Evolutionary conservation across 2,329 filamentous ascomycete species (phyloP).

Genomic region (Rhynchosporium graminicola): DNA sequence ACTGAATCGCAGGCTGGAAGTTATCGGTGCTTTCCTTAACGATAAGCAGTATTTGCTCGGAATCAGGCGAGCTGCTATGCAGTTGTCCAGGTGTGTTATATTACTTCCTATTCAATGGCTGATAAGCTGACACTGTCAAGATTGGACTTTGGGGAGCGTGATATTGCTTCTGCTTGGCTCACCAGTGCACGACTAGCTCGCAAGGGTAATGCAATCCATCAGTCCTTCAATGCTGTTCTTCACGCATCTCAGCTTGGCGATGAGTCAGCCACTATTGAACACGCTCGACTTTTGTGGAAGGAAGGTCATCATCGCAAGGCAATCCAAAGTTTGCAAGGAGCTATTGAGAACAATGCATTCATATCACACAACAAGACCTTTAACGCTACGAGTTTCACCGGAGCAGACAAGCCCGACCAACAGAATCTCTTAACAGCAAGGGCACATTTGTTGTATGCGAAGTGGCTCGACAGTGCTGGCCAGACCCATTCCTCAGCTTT

Average conservation of each 20-base stretch:
- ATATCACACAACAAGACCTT: conserved; percentile 44
- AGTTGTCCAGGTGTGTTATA: conserved; percentile 62
- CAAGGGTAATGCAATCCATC: conserved; percentile 79
- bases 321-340: conserved; percentile 85
- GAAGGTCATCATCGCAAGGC: conserved; percentile 93
- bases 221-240: conserved; percentile 91
- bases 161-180: conserved; percentile 84
- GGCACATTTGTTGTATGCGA: conserved; percentile 86
- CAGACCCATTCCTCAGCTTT: conserved; percentile 84
- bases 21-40: conserved; percentile 82
- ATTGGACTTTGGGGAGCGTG: conserved; percentile 63
- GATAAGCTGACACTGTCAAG: conserved; percentile 38
- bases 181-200: conserved; percentile 81
- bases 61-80: conserved; percentile 84
- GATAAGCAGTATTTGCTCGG: conserved; percentile 95
- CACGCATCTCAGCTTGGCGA: conserved; percentile 85
- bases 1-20: conserved; percentile 77
- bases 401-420: conserved; percentile 41
- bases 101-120: conserved; percentile 2
- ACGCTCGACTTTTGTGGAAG: conserved; percentile 89
- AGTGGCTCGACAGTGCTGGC: conserved; percentile 95
- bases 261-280: conserved; percentile 87
- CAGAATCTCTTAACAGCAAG: conserved; percentile 67
- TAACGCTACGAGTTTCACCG: conserved; percentile 29
- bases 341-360: conserved; percentile 81